phyloP scores from a whole-genome alignment of 2,329 filamentous ascomycete species.

The Sclerotinia trifoliorum region DNA sequence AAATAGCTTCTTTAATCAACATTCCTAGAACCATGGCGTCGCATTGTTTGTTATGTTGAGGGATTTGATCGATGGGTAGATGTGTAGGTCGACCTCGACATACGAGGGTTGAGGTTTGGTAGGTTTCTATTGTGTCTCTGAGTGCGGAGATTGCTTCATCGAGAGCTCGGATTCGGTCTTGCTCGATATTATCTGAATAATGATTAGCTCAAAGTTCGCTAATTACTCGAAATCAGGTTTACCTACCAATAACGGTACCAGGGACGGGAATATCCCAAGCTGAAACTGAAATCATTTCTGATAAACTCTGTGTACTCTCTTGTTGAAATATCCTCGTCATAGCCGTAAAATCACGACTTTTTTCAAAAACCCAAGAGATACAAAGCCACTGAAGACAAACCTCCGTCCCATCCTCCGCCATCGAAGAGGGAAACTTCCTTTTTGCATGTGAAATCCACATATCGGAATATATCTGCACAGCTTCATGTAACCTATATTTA shows the following conservation, averaged over 20 bases:
- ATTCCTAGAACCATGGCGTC: slow-evolving; percentile 16
- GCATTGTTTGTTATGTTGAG: slow-evolving; percentile 14
- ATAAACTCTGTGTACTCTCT: slow-evolving; percentile 14
- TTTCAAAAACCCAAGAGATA: slow-evolving; percentile 22
- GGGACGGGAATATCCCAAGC: slow-evolving; percentile 15
- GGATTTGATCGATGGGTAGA: background rate
- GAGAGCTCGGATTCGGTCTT: slow-evolving; percentile 1
- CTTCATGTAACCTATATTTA: slow-evolving; percentile 34
- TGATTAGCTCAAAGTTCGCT: background rate
- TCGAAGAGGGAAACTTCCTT: slow-evolving; percentile 5
- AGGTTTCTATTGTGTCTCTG: slow-evolving; percentile 7
- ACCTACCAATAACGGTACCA: background rate
- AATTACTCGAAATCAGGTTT: no score
- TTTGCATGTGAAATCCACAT: slow-evolving; percentile 17
- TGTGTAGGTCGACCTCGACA: background rate
- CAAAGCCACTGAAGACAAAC: slow-evolving; percentile 17
- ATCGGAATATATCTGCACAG: slow-evolving; percentile 22
- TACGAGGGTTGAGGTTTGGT: background rate
- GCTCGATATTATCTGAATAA: background rate
- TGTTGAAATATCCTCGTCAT: slow-evolving; percentile 15
- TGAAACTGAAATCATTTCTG: background rate
- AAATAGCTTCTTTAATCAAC: slow-evolving; percentile 7
- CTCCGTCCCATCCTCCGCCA: background rate
- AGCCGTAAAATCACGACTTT: background rate
- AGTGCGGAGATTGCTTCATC: slow-evolving; percentile 10